Base-by-base conservation (phyloP, 805 yeast genomes). In the Wickerhamomyces rabaulensis region DNA sequence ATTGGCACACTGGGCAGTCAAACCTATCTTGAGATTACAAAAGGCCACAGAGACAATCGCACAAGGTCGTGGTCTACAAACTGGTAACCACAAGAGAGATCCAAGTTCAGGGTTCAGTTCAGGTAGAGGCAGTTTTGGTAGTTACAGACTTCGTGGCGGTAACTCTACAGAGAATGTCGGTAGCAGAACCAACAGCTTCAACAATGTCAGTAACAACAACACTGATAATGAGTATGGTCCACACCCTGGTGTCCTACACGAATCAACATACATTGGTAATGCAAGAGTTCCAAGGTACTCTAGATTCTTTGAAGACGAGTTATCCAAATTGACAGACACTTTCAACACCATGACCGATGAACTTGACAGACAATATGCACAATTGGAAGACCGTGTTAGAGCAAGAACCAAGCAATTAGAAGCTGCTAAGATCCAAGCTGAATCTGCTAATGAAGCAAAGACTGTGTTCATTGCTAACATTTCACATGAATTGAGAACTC, bases 401-500 rank as follows among this genome's bases (percentile, higher is more conserved):
- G 82, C 83, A 33, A 76, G 98, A 60, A 92, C 98, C 0, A 82
- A 79, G 57, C 96, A 92, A 63, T 73, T 92, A 40, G 97, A 91
- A 63, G 84, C 83, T 1, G 94, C 96, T 9, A 87, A 88, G 56
- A 76, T 85, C 26, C 87, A 84, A 61, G 97, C 97, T 0, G 97
- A 92, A 66, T 80, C 85, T 25, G 99, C 99, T 1, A 92, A 92
- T 64, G 97, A 94, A 56, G 96, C 98, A 3, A 94, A 94, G 61
- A 91, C 98, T 7, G 90, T 88, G 7, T 89, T 89, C 62, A 84
- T 89, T 57, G 96, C 97, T 2, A 87, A 91, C 55, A 90, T 89
- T 16, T 87, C 96, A 0, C 97, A 89, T 64, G 99, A 94, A 68
- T 73, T 94, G 60, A 78, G 98, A 56, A 94, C 98, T 0, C 99